Base-by-base conservation (phyloP, 2,329 filamentous ascomycete species). In the Penicillium psychrosexuale region DNA sequence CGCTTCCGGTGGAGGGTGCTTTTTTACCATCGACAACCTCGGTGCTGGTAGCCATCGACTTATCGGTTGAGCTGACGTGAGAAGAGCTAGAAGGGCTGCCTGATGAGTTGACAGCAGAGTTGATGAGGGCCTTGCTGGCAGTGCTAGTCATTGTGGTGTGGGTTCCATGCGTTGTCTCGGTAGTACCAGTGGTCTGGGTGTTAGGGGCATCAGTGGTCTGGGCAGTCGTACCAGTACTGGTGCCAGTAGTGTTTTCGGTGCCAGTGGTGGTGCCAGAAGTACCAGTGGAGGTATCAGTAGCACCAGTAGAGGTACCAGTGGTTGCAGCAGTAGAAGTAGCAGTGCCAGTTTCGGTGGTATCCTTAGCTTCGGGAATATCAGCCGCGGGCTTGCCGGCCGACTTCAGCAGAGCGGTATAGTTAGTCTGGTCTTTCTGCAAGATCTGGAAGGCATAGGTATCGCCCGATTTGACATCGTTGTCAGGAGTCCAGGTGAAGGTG, bases 371-470 rank as follows among this genome's bases (percentile, higher is more conserved):
- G 46, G 48, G 42, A 31, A 51, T 31, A 24, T 61, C 39, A 36
- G 47, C 51, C 1, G 7, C 12, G 22, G 52, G 61, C 53, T 66
- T 61, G 38, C 69, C 76, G 34, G 71, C 68, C 43, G 83, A 66
- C 31, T 66, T 64, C 67, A 86, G 76, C 30, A 76, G 77, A 42
- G 77, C 80, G 43, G 78, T 81, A 74, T 84, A 86, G 74, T 86
- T 86, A 68, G 74, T 65, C 44, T 70, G 57, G 38, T 66, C 71
- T 55, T 75, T 78, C 66, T 85, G 83, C 13, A 64, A 67, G 71
- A 87, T 84, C 68, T 84, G 71, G 55, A 86, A 78, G 51, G 84
- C 83, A 65, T 86, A 86, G 72, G 83, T 74, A 36, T 68, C 56
- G 53, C 71, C 78, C 58, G 76, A 69, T 42, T 69, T 62, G 28